Base-by-base conservation (phyloP, 2,329 filamentous ascomycete genomes). In the Stagonosporopsis tanaceti region DNA sequence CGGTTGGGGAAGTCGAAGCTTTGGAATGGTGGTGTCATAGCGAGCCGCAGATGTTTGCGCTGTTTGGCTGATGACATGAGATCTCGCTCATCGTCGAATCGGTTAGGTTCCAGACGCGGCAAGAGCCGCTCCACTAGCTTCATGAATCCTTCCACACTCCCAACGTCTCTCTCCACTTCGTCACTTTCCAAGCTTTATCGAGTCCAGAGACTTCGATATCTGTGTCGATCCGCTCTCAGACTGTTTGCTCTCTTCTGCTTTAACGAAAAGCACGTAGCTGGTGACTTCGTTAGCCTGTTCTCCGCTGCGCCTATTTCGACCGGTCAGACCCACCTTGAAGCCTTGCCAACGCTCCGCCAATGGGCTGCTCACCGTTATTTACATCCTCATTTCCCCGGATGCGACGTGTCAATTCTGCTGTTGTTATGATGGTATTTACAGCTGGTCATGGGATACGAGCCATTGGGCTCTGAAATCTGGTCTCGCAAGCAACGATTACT, bases 11-110 rank as follows among this genome's bases (percentile, higher is more conserved):
- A 50, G 44, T 40, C 52, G 42, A 50, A 45, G 56, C 41, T 51
- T 44, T 34, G 47, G 41, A 51, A 51, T 64, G 63, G 60, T 71
- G 64, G 62, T 69, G 68, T 70, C 68, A 71, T 71, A 24, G 58
- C 42, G 41, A 47, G 37, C 34, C 15, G 38, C 4, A 3, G 17
- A 28, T 66, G 66, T 69, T 68, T 69, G 67, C 44, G 27, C 28
- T 65, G 63, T 69, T 69, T 69, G 64, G 47, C 35, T 47, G 45
- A 64, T 56, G 59, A 61, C 51, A 54, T 56, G 53, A 59, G 20
- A 20, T 39, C 30, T 25, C 30, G 39, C 47, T 48, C 20, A 35
- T 40, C 11, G 20, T 50, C 53, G 50, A 60, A 58, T 52, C 51
- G 48, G 53, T 14, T 50, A 30, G n/a, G 20, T 57, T 53, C 54